Evolutionary conservation across 768 basidiomycete species (phyloP), one percentile per base, ranked within the genome.

Genomic region (Mrakia hoshinonis): DNA sequence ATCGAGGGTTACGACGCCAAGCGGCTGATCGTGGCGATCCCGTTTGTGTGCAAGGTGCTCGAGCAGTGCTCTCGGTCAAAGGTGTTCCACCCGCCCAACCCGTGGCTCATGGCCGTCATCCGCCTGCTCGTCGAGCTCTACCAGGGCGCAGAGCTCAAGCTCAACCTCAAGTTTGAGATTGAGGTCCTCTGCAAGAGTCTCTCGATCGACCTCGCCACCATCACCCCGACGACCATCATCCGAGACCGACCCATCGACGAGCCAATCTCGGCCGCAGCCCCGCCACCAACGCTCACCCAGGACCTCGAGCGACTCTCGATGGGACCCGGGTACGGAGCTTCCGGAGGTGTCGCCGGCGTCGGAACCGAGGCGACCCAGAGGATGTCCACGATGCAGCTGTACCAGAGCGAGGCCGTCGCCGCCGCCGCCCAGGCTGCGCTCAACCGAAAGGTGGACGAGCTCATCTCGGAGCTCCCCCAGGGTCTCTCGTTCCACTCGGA

Each of bases 91-190:
- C 89, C 92, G 24, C 96, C 96, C 31, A 99, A 97, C 79, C 96
- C 96, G 1, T 99, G 96, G 96, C 81, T 99, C 63, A 94, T 97
- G 89, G 94, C 90, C 0, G 90, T 99, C 74, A 83, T 98, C 76
- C 87, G 89, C 74, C 83, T 98, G 52, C 85, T 98, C 55, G 90
- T 87, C 54, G 96, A 99, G 79, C 85, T 99, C n/a, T 98, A 99
- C 79, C 91, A 94, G 78, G 94, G 89, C 76, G 95, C 92, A 5
- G 94, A 98, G 75, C 84, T 98, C 73, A 95, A 95, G 81, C 83
- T 98, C 68, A 96, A 97, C 78, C 85, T 93, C 78, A 98, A 97
- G 80, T 99, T 99, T 77, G 96, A 98, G 81, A 98, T 99, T 68
- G 96, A 99, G 80, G 88, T 97, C 48, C 82, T 98, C 24, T 98